These are phyloP conservation scores for Ensete glaucum DNA, from an alignment of 176 grass and related monocot species.

Conservation along the genomic window DNA sequence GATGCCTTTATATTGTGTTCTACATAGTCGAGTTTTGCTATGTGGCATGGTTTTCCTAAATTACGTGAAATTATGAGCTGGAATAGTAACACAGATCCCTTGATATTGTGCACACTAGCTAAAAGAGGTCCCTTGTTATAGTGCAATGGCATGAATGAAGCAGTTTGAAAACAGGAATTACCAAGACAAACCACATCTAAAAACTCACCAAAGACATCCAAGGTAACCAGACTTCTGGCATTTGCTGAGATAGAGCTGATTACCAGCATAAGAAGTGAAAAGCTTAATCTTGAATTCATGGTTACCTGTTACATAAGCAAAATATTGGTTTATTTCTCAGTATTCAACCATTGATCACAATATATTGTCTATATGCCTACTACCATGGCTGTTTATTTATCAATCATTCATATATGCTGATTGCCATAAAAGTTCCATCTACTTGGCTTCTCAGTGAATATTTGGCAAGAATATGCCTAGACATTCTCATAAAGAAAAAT, in stretches of 20 bases:
- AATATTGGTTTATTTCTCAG: neutral
- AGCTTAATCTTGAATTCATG: neutral
- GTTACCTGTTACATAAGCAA: slow-evolving; percentile 1
- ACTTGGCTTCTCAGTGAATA: no score
- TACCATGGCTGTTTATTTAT: no score
- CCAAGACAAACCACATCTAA: no score
- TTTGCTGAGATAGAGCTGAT: slow-evolving; percentile 7
- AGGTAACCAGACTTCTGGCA: neutral
- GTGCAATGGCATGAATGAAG: neutral
- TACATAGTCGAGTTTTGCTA: no score
- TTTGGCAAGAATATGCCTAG: no score
- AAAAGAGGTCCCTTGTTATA: neutral
- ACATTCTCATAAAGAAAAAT: no score
- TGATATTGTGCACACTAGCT: no score
- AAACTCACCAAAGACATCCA: neutral
- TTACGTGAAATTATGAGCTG: neutral
- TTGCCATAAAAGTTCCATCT: no score
- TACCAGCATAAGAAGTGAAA: slow-evolving; percentile 1
- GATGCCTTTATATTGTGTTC: no score
- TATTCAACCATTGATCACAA: neutral
- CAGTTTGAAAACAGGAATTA: neutral
- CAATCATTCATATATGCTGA: no score
- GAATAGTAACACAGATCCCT: no score
- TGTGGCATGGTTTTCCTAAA: neutral
- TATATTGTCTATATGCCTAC: neutral